Base-by-base conservation (phyloP, 2,329 filamentous ascomycete species). In the Colletotrichum aenigma region DNA sequence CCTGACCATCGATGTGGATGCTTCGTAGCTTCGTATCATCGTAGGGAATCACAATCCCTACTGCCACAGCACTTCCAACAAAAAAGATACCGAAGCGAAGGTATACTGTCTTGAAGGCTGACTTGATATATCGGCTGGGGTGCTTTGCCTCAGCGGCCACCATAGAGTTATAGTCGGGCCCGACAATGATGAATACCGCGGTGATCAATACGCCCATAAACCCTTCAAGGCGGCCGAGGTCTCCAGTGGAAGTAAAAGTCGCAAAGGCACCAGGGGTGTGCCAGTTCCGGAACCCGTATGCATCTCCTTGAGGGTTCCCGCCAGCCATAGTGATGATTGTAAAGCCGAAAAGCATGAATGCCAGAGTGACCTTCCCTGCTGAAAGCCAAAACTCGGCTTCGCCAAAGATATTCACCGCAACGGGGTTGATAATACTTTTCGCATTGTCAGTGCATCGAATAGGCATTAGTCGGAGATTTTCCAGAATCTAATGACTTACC, bases 161-260 rank as follows among this genome's bases (percentile, higher is more conserved):
- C 72, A 93, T 91, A 67, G 91, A 91, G 65, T 93, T 92, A 36
- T 89, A 91, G 81, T 93, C 92, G 4, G 91, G 93, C 67, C 91
- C 92, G 38, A 91, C 90, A 69, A 94, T 88, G 32, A 90, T 91
- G 82, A 93, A 94, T 72, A 87, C 87, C 18, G 91, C 92, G 76
- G 90, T 90, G 81, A 94, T 94, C 60, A 94, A 84, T 72, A 92
- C 93, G 73, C 90, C 89, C 34, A 95, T 85, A 81, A 95, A 95
- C 4, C 94, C 94, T 24, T 95, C 88, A 79, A 94, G 95, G 66
- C 89, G 89, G 48, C 94, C 94, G 0, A 94, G 86, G 55, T 88
- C 80, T 6, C 93, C 93, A 0, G 85, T 48, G 5, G 70, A 73
- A 24, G 72, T 65, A 52, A 76, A 77, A 4, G 64, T 43, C 13